Conservation (phyloP, 1,284 basidiomycete species). For the Cryptococcus depauperatus region DNA sequence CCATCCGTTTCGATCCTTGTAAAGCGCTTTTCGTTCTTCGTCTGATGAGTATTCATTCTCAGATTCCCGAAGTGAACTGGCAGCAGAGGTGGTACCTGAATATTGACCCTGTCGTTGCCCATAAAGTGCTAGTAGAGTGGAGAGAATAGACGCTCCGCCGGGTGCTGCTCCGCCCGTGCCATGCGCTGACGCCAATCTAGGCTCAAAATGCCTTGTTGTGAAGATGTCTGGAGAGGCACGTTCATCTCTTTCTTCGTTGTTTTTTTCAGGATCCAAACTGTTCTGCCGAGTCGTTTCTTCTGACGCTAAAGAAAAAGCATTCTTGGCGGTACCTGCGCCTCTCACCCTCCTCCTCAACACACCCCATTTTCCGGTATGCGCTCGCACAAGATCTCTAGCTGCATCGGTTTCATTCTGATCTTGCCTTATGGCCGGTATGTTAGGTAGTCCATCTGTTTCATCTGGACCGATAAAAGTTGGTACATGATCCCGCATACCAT, state of each 20-base stretch:
- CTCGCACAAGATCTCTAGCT: slow-evolving; percentile 43
- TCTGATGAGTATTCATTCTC: slow-evolving; percentile 23
- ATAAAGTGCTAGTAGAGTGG: slow-evolving; percentile 40
- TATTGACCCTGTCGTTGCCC: slow-evolving; percentile 24
- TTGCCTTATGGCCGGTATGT: slow-evolving; percentile 22
- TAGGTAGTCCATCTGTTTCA: slow-evolving; percentile 47
- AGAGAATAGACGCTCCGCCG: slow-evolving; percentile 37
- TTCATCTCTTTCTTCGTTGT: slow-evolving; percentile 22
- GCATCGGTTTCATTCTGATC: slow-evolving; percentile 18
- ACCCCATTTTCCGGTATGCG: slow-evolving; percentile 43
- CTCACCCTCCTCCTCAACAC: slow-evolving; percentile 36
- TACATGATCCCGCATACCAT: slow-evolving; percentile 27
- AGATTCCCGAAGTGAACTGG: slow-evolving; percentile 33
- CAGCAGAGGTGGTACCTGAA: slow-evolving; percentile 35
- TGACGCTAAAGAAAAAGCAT: slow-evolving; percentile 14
- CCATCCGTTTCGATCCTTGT: slow-evolving; percentile 4
- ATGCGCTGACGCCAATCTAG: slow-evolving; percentile 5
- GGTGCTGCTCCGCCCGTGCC: slow-evolving; percentile 17
- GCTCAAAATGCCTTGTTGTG: slow-evolving; percentile 23
- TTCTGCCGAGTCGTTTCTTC: background rate
- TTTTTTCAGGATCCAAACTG: slow-evolving; percentile 1
- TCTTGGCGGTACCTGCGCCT: slow-evolving; percentile 18
- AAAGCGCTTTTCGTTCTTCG: slow-evolving; percentile 6
- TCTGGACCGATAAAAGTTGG: slow-evolving; percentile 42
- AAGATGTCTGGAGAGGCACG: slow-evolving; percentile 23